phyloP scores from a whole-genome alignment of 1,284 basidiomycete species.

The Gymnopus androsaceus region DNA sequence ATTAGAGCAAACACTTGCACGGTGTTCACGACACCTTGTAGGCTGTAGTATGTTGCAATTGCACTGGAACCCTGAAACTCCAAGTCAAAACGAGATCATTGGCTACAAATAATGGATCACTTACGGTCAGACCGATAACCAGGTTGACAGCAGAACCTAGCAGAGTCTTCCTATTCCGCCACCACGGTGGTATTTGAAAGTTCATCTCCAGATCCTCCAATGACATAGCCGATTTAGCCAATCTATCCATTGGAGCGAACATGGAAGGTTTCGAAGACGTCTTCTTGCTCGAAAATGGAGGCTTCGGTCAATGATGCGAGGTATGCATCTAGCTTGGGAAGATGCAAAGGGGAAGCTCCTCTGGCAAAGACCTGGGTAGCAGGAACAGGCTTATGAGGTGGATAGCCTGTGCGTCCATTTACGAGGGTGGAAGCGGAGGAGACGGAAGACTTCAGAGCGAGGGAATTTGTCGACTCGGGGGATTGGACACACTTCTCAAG shows the following conservation, averaged over 20 bases:
- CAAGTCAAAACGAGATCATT: conserved; percentile 10
- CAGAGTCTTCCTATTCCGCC: conserved; percentile 56
- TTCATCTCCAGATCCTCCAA: conserved; percentile 65
- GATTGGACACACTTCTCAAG: not conserved
- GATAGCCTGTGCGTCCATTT: conserved; percentile 9
- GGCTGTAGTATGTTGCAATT: conserved; percentile 65
- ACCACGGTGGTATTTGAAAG: conserved; percentile 44
- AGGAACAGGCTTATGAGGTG: conserved; percentile 51
- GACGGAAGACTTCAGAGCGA: conserved; percentile 6
- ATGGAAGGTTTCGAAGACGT: conserved; percentile 32
- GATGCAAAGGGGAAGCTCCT: conserved; percentile 53
- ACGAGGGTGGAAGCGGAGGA: conserved; percentile 12
- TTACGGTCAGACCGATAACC: conserved; percentile 55
- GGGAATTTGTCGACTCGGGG: not conserved
- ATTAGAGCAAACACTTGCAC: conserved; percentile 72
- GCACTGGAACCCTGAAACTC: conserved; percentile 61
- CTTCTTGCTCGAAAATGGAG: conserved; percentile 33
- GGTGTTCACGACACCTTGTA: conserved; percentile 67
- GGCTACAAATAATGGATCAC: conserved; percentile 22
- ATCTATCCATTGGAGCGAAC: conserved; percentile 64
- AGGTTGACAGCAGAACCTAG: conserved; percentile 42
- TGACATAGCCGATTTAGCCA: conserved; percentile 47
- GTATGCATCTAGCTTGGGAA: conserved; percentile 61
- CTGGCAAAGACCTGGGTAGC: conserved; percentile 57
- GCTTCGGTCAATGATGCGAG: conserved; percentile 49